Evolutionary conservation across 345 rosid species (phyloP).

Genomic region (Aquilaria yunnanensis): DNA sequence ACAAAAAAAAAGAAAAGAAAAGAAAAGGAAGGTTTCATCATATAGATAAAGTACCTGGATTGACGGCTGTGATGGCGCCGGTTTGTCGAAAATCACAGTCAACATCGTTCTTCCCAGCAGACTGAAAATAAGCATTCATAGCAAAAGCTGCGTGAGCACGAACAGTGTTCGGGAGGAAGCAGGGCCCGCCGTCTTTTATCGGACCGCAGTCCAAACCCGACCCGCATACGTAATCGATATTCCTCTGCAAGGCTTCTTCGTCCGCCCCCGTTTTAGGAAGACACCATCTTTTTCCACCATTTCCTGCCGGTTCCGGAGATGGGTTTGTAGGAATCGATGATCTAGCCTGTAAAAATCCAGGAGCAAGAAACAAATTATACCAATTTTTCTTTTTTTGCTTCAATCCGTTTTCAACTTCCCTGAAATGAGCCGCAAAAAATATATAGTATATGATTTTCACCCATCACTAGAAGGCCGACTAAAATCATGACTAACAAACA

Average conservation of each 20-base stretch:
- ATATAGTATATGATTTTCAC: background rate
- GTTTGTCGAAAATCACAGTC: conserved; percentile 59
- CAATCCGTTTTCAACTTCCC: too few species aligned
- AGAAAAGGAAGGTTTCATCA: background rate
- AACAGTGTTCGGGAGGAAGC: conserved; percentile 58
- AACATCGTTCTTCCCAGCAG: conserved; percentile 36
- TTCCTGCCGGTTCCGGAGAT: conserved; percentile 16
- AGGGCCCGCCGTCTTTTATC: conserved; percentile 37
- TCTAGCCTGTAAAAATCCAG: conserved; percentile 36
- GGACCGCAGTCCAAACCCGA: conserved; percentile 46
- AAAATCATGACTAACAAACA: conserved; percentile 24
- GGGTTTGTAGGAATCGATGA: conserved; percentile 36
- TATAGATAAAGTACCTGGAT: conserved; percentile 42
- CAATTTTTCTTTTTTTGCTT: too few species aligned
- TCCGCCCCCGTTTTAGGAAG: conserved; percentile 44
- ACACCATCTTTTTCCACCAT: conserved; percentile 37
- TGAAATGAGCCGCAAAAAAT: too few species aligned
- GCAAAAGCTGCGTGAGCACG: conserved; percentile 65
- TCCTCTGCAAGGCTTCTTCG: conserved; percentile 46
- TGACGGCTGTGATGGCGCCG: conserved; percentile 30
- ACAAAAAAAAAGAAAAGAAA: background rate
- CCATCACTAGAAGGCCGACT: conserved; percentile 23
- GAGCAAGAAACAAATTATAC: background rate
- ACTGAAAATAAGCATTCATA: conserved; percentile 64
- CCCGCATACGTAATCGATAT: conserved; percentile 69